phyloP scores from a whole-genome alignment of 106 monocot species.

The Dendrobium officinale region DNA sequence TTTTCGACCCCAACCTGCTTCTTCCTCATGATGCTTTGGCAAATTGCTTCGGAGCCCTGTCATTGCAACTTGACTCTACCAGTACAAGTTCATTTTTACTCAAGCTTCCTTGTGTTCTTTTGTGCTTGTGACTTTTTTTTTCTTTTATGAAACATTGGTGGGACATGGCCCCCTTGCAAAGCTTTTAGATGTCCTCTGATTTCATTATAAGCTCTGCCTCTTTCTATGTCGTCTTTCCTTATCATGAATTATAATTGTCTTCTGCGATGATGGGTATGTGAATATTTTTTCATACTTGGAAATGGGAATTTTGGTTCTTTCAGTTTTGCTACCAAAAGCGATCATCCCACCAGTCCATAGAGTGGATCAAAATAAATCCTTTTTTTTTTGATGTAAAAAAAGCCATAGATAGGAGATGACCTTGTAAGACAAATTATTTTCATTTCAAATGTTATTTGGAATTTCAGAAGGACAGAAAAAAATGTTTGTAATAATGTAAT shows the following conservation, averaged over 20 bases:
- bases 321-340: conserved; percentile 7
- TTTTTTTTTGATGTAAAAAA: conserved; percentile 85
- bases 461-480: neutral
- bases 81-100: conserved; percentile 8
- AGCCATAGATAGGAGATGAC: conserved; percentile 67
- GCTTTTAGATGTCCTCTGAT: too few species aligned
- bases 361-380: conserved; percentile 77
- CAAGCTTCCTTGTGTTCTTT: too few species aligned
- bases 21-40: conserved; percentile 1
- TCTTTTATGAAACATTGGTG: too few species aligned
- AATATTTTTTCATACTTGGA: conserved; percentile 21
- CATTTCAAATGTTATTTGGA: neutral
- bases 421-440: conserved; percentile 20
- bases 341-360: conserved; percentile 63
- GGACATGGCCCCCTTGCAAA: too few species aligned
- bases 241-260: neutral
- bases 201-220: conserved; percentile 11
- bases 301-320: conserved; percentile 1
- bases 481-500: neutral
- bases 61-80: conserved; percentile 1
- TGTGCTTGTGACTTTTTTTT: too few species aligned
- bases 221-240: neutral
- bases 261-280: conserved; percentile 8
- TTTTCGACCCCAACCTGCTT: conserved; percentile 10
- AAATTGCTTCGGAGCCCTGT: neutral